These are phyloP conservation scores for Ulmus americana DNA, from an alignment of 331 rosid species.

Conservation along the genomic window DNA sequence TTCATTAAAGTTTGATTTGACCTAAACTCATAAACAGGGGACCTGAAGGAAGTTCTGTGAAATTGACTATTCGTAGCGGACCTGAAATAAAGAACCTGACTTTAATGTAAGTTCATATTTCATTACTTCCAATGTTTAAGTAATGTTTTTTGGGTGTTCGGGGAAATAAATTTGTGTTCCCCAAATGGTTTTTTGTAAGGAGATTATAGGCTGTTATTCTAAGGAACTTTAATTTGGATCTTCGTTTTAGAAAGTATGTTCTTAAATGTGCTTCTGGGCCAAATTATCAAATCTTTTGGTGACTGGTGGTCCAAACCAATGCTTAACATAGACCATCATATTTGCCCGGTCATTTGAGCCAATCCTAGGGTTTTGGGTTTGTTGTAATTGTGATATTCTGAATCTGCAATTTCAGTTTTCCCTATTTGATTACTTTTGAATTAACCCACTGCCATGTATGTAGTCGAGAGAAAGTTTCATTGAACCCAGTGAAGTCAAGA, in stretches of 20 bases:
- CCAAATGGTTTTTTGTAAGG: slow-evolving; percentile 7
- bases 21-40: slow-evolving; percentile 60
- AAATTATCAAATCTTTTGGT: background rate
- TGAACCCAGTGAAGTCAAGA: slow-evolving; percentile 90
- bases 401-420: background rate
- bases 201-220: slow-evolving; percentile 18
- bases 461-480: slow-evolving; percentile 84
- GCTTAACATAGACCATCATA: background rate
- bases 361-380: background rate
- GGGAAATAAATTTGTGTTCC: slow-evolving; percentile 5
- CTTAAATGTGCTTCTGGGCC: background rate
- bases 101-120: slow-evolving; percentile 46
- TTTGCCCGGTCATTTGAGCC: background rate
- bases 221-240: background rate
- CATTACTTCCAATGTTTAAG: slow-evolving; percentile 8
- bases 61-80: slow-evolving; percentile 77
- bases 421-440: background rate
- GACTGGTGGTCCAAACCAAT: background rate
- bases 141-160: background rate
- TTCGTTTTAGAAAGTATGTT: background rate
- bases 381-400: slow-evolving; percentile 1
- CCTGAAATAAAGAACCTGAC: slow-evolving; percentile 54
- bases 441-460: slow-evolving; percentile 33
- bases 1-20: slow-evolving; percentile 26
- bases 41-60: slow-evolving; percentile 77